These are phyloP conservation scores for Agrocybe praecox DNA, from an alignment of 768 basidiomycete genomes.

Conservation along the genomic window DNA sequence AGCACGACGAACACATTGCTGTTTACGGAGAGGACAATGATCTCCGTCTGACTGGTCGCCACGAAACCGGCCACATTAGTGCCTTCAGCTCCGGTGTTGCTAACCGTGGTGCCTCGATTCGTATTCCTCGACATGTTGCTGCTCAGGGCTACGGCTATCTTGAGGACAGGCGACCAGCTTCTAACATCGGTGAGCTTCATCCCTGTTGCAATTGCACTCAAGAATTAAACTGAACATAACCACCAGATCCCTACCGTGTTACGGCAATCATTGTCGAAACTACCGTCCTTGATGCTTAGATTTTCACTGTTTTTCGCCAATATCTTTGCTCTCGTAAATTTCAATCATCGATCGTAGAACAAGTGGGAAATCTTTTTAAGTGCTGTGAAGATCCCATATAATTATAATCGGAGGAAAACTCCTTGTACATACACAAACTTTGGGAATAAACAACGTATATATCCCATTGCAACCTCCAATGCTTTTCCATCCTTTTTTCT, in stretches of 20 bases:
- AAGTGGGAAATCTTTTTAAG: conserved; percentile 3
- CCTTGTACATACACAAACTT: conserved; percentile 11
- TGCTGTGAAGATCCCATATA: conserved; percentile 10
- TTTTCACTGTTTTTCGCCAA: not conserved
- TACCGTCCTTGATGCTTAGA: conserved; percentile 68
- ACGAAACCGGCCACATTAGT: conserved; percentile 96
- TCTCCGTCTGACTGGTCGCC: conserved; percentile 90
- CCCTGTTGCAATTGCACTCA: too few species aligned
- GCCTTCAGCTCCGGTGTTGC: conserved; percentile 94
- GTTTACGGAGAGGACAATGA: conserved; percentile 99
- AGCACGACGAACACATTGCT: conserved; percentile 94
- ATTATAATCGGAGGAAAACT: conserved; percentile 20
- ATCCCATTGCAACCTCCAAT: not conserved
- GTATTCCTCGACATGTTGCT: conserved; percentile 93
- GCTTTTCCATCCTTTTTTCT: too few species aligned
- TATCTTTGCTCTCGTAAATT: not conserved
- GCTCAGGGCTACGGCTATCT: conserved; percentile 93
- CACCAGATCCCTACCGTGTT: conserved; percentile 90
- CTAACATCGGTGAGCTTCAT: conserved; percentile 82
- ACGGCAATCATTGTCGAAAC: conserved; percentile 90
- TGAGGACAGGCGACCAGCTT: conserved; percentile 96
- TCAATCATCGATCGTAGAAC: conserved; percentile 5
- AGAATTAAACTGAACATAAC: too few species aligned
- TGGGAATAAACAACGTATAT: not conserved
- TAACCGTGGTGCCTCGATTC: conserved; percentile 95